These are phyloP conservation scores for Crithidia brevicula DNA, from an alignment of 208 protist genomes.

Conservation along the genomic window DNA sequence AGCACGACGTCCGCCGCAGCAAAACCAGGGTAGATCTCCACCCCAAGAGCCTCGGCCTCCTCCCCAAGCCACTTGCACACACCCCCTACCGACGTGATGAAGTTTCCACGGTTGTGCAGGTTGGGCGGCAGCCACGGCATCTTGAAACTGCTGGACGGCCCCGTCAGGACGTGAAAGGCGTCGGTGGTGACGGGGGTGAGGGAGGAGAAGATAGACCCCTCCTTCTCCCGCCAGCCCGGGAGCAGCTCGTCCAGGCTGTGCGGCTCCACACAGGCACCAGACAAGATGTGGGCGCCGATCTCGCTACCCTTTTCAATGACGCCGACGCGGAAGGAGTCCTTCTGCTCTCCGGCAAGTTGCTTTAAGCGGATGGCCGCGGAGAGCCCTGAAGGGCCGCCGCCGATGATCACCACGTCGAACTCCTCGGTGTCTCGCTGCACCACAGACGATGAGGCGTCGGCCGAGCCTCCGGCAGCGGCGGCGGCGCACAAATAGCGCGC, in stretches of 20 bases:
- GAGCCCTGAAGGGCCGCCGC: constrained; percentile 95
- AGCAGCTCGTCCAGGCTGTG: constrained; percentile 96
- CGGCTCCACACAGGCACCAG: constrained; percentile 97
- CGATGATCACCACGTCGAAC: constrained; percentile 98
- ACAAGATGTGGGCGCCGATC: constrained; percentile 96
- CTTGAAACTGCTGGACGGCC: constrained; percentile 49
- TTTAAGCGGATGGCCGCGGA: constrained; percentile 96
- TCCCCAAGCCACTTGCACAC: constrained; percentile 94
- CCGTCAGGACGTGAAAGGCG: constrained; percentile 85
- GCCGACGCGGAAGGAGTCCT: constrained; percentile 89
- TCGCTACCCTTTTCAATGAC: constrained; percentile 97
- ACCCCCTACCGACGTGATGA: constrained; percentile 94
- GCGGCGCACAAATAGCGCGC: constrained; percentile 44
- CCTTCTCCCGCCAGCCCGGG: constrained; percentile 92
- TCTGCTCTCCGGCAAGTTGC: constrained; percentile 86
- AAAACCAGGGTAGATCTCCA: constrained; percentile 97
- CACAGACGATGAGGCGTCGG: not conserved
- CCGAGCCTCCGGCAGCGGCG: constrained; percentile 18
- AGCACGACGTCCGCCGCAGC: constrained; percentile 88
- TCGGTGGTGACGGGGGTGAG: constrained; percentile 93
- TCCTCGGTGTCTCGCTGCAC: constrained; percentile 91
- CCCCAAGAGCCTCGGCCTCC: constrained; percentile 95
- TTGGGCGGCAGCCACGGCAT: constrained; percentile 73
- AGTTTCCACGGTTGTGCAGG: constrained; percentile 96
- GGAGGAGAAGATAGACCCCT: constrained; percentile 57